phyloP scores from a whole-genome alignment of 768 basidiomycete genomes.

The Mycena epipterygia region DNA sequence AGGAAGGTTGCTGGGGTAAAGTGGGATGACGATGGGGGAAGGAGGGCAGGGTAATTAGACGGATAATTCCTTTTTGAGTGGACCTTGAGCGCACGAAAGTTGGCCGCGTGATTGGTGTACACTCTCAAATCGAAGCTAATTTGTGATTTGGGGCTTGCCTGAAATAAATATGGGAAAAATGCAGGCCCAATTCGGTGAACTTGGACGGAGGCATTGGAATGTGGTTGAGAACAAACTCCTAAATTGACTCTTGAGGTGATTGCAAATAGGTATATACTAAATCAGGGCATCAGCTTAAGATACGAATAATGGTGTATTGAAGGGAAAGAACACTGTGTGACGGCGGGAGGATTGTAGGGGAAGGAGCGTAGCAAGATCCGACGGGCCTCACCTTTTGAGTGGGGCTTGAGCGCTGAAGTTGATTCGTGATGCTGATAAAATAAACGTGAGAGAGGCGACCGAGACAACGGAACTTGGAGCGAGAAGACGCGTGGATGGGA shows the following conservation, averaged over 20 bases:
- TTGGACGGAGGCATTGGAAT: conserved; percentile 22
- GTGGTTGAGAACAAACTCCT: conserved; percentile 19
- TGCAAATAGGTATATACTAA: conserved; percentile 6
- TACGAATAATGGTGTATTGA: conserved; percentile 2
- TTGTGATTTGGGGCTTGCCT: conserved; percentile 26
- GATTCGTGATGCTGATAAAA: too few relatives aligned
- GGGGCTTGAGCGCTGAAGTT: too few relatives aligned
- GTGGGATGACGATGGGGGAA: conserved; percentile 21
- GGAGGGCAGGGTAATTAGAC: conserved; percentile 10
- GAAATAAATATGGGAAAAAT: conserved; percentile 24
- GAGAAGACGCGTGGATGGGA: too few relatives aligned
- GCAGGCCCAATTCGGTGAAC: conserved; percentile 21
- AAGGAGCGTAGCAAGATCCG: too few relatives aligned
- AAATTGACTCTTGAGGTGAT: conserved; percentile 20
- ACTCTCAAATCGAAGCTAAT: conserved; percentile 28
- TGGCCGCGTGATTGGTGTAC: conserved; percentile 27
- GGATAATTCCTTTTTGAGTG: conserved; percentile 14
- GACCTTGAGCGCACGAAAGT: conserved; percentile 21
- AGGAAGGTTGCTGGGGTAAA: conserved; percentile 22
- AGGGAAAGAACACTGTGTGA: too few relatives aligned
- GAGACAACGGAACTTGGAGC: too few relatives aligned
- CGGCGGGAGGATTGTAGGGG: too few relatives aligned
- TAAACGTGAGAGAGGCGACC: too few relatives aligned
- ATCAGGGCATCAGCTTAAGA: neutral
- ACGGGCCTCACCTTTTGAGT: too few relatives aligned